Percentiles rank a stretch among this genome's conserved stretches.
Conservation (phyloP, 108 stramenopile species). For the Fistulifera solaris region DNA sequence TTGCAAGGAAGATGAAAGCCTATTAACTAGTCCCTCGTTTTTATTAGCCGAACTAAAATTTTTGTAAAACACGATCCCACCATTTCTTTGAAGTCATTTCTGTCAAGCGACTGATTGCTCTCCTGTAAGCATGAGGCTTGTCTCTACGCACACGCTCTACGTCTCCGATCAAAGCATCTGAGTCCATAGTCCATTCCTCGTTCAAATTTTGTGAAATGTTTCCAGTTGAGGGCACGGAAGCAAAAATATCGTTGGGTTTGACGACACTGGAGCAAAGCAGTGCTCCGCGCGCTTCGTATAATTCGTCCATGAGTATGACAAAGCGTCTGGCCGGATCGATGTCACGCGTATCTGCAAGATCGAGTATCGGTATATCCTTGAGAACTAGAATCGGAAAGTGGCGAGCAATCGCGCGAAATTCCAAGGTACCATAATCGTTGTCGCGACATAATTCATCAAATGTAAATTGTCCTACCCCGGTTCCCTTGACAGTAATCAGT, state of each 20-base stretch:
- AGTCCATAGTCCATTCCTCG: conserved; percentile 18
- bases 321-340: conserved; percentile 87
- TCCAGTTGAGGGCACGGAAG: background rate
- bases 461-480: conserved; percentile 44
- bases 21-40: no score
- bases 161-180: conserved; percentile 45
- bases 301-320: conserved; percentile 94
- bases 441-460: conserved; percentile 88
- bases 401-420: conserved; percentile 86
- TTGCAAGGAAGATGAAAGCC: no score
- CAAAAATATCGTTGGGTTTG: conserved; percentile 3
- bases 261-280: conserved; percentile 40
- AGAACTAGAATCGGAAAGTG: conserved; percentile 78
- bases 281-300: conserved; percentile 86
- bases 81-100: conserved; percentile 78
- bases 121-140: conserved; percentile 69
- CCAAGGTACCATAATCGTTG: conserved; percentile 76
- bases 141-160: conserved; percentile 75
- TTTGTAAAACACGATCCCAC: conserved; percentile 30
- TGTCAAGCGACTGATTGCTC: conserved; percentile 72
- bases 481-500: conserved; percentile 6
- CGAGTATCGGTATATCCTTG: conserved; percentile 70
- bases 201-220: conserved; percentile 3
- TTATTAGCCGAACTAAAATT: no score
- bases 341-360: conserved; percentile 37